These are phyloP conservation scores for Wallemia ichthyophaga DNA, from an alignment of 1,284 basidiomycete species.

Conservation along the genomic window DNA sequence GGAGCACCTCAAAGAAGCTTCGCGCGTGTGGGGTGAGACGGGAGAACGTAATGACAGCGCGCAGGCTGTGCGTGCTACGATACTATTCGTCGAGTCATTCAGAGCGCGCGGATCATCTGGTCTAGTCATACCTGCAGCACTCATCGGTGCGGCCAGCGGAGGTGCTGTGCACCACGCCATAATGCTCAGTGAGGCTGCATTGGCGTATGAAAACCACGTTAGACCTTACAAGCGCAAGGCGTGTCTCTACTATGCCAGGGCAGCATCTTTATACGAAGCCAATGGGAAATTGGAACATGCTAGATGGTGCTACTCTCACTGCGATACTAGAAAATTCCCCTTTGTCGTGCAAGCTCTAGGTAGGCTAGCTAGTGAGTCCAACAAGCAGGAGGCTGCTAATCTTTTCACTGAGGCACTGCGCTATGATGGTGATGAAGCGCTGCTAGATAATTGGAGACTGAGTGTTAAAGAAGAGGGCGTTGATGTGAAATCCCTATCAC, in stretches of 20 bases:
- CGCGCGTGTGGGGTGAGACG: background rate
- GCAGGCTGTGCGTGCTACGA: slow-evolving; percentile 7
- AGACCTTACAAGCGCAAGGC: background rate
- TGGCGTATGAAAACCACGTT: slow-evolving; percentile 10
- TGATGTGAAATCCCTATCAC: background rate
- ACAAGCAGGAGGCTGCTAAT: background rate
- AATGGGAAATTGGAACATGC: background rate
- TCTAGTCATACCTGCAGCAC: slow-evolving; percentile 2
- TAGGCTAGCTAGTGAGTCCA: background rate
- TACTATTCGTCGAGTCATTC: slow-evolving; percentile 9
- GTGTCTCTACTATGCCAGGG: background rate
- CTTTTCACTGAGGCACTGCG: background rate
- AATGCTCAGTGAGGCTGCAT: slow-evolving; percentile 16
- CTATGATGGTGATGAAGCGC: background rate
- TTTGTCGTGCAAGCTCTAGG: background rate
- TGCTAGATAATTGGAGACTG: background rate
- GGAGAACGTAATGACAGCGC: slow-evolving; percentile 4
- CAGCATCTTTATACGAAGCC: background rate
- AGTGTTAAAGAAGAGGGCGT: background rate
- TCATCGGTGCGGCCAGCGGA: slow-evolving; percentile 6
- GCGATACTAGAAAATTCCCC: background rate
- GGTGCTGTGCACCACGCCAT: slow-evolving; percentile 15
- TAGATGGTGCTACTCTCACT: background rate
- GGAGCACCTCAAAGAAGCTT: slow-evolving; percentile 7
- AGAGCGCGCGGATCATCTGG: slow-evolving; percentile 2